A percentile compares a stretch with the other conserved stretches of the same genome.
These are phyloP conservation scores for Polysphondylium violaceum DNA, from an alignment of 78 protist genomes.

Conservation along the genomic window DNA sequence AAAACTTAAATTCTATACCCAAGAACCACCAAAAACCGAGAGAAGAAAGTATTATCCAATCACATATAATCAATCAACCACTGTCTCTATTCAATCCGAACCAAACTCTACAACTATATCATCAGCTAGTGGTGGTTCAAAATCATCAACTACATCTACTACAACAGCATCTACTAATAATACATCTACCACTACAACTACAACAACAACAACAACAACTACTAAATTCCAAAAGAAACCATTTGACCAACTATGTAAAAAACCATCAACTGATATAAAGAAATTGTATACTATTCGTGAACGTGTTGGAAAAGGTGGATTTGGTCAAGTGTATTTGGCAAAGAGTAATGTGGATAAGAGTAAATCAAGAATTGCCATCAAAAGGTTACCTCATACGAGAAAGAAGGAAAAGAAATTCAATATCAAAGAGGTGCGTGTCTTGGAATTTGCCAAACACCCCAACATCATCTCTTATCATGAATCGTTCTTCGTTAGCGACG, in stretches of 20 bases:
- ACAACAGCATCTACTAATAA: background rate
- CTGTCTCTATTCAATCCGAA: too few relatives aligned
- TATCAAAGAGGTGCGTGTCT: conserved; percentile 35
- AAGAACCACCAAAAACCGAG: background rate
- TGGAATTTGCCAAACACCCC: conserved; percentile 54
- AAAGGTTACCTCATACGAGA: conserved; percentile 41
- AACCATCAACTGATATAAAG: conserved; percentile 10
- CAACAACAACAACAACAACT: background rate
- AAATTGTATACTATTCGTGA: conserved; percentile 24
- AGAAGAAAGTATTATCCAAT: background rate
- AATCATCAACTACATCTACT: background rate
- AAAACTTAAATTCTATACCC: conserved; percentile 22
- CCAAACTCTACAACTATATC: too few relatives aligned
- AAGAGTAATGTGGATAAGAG: background rate
- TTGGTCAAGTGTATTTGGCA: conserved; percentile 65
- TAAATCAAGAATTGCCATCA: conserved; percentile 41
- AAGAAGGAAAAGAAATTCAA: conserved; percentile 50
- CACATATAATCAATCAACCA: background rate
- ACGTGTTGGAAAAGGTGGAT: conserved; percentile 77
- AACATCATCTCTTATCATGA: conserved; percentile 63
- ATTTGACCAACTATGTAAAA: conserved; percentile 32
- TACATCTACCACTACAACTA: too few relatives aligned
- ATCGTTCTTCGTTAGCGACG: conserved; percentile 26
- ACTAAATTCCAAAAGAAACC: conserved; percentile 25
- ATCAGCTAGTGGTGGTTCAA: background rate